Conservation (phyloP, 139 green algal genomes). For the Chlorella sorokiniana region DNA sequence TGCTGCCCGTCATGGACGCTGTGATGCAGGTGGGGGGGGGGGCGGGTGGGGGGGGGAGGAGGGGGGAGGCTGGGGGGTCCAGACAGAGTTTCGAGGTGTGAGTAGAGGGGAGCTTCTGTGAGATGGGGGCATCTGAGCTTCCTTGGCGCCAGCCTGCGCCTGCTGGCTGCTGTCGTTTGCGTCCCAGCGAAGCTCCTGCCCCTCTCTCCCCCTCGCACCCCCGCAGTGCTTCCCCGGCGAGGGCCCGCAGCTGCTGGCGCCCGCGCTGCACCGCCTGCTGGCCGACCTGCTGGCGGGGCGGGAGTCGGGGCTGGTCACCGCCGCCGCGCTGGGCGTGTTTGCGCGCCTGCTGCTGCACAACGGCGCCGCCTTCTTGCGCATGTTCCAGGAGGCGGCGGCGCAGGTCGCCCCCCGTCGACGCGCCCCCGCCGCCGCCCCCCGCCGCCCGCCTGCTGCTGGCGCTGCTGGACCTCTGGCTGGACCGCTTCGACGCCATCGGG, state of each 20-base stretch:
- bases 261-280: conserved; percentile 61
- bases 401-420: conserved; percentile 1
- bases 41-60: conserved; percentile 51
- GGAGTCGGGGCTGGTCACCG: conserved; percentile 63
- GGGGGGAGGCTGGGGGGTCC: background rate
- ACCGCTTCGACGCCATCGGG: conserved; percentile 60
- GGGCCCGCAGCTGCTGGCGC: conserved; percentile 45
- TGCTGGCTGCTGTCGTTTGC: too few species aligned
- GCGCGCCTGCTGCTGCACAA: conserved; percentile 72
- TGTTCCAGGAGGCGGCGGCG: conserved; percentile 38
- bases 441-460: conserved; percentile 42
- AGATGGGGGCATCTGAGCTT: too few species aligned
- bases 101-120: too few species aligned
- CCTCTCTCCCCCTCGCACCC: background rate
- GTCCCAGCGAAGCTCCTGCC: background rate
- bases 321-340: conserved; percentile 65
- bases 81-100: background rate
- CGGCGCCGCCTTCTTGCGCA: conserved; percentile 46
- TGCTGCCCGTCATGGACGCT: conserved; percentile 61
- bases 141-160: too few species aligned
- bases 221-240: conserved; percentile 52
- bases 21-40: conserved; percentile 41
- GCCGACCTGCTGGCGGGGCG: conserved; percentile 46
- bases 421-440: conserved; percentile 3
- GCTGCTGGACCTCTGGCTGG: conserved; percentile 68